These are phyloP conservation scores for Wickerhamomyces strasburgensis DNA, from an alignment of 805 yeast genomes.

Conservation along the genomic window DNA sequence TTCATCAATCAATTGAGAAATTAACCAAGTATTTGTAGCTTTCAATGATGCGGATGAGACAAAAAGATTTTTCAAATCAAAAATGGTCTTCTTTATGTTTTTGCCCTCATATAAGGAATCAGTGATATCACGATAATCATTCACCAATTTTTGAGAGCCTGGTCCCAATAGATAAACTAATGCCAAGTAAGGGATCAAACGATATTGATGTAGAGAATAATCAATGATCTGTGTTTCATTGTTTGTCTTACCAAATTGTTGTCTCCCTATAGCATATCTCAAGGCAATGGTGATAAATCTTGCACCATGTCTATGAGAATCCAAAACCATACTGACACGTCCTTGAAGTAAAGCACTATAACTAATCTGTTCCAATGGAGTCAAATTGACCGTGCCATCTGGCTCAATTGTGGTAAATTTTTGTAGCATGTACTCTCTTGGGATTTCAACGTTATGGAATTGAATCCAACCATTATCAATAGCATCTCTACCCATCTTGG, in stretches of 20 bases:
- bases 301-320: constrained; percentile 76
- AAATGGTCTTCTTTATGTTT: constrained; percentile 47
- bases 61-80: constrained; percentile 69
- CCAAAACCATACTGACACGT: constrained; percentile 84
- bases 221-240: constrained; percentile 73
- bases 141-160: constrained; percentile 58
- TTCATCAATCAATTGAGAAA: constrained; percentile 77
- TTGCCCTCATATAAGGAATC: constrained; percentile 45
- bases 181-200: constrained; percentile 82
- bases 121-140: constrained; percentile 45
- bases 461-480: constrained; percentile 98
- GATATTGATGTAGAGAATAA: constrained; percentile 84
- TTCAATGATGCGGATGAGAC: constrained; percentile 83
- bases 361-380: constrained; percentile 84
- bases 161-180: constrained; percentile 71
- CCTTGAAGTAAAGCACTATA: constrained; percentile 87
- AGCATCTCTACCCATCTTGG: constrained; percentile 94
- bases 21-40: constrained; percentile 85
- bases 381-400: constrained; percentile 62
- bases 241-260: constrained; percentile 58
- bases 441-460: constrained; percentile 76
- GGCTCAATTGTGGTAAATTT: constrained; percentile 68
- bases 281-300: constrained; percentile 79
- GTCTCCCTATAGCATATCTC: constrained; percentile 57
- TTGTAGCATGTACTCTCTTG: constrained; percentile 76